Base-by-base conservation (phyloP, 2,329 filamentous ascomycete species). In the Chalara sp. region DNA sequence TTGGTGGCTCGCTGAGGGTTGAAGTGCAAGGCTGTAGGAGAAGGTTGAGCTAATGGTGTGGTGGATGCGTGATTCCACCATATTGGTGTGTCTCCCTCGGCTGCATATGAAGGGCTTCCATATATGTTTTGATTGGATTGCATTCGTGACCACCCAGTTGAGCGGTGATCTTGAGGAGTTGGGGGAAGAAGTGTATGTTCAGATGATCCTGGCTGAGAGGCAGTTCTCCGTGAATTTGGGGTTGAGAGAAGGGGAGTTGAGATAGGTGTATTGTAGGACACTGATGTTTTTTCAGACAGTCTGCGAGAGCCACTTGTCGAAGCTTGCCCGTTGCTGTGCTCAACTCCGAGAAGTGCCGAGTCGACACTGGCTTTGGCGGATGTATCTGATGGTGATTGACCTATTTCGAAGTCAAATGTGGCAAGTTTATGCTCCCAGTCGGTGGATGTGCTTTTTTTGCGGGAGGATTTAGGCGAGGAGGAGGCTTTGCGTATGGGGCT, bases 401-500 rank as follows among this genome's bases (percentile, higher is more conserved):
- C 21, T 21, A 21, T 21, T 21, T 21, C 21, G 55, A 70, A 64
- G 45, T 74, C 71, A 42, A 79, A 64, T 53, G 70, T 70, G 60
- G 79, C 35, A 37, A 37, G 8, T 37, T 37, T 37, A 8, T 37
- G 8, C 35, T 37, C 35, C 35, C 8, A n/a, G n/a, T 8, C 35
- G 8, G n/a, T 10, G 8, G 35, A 37, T 21, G 21, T 21, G 21
- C 21, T 21, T n/a, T 37, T 37, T n/a, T 64, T 53, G 44, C 61
- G 61, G 56, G 66, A 67, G 56, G 58, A 59, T 5, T 54, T 60
- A 41, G 58, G 47, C 5, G 52, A 48, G 5, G 49, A 53, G 13
- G 62, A 67, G 51, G 66, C 64, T 65, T 70, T 70, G 49, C 67
- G 61, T n/a, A 65, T 65, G 10, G 63, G 61, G 57, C 72, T 70